Evolutionary conservation across 495 filamentous ascomycete species (phyloP).

Genomic region (Tetracladium marchalianum): DNA sequence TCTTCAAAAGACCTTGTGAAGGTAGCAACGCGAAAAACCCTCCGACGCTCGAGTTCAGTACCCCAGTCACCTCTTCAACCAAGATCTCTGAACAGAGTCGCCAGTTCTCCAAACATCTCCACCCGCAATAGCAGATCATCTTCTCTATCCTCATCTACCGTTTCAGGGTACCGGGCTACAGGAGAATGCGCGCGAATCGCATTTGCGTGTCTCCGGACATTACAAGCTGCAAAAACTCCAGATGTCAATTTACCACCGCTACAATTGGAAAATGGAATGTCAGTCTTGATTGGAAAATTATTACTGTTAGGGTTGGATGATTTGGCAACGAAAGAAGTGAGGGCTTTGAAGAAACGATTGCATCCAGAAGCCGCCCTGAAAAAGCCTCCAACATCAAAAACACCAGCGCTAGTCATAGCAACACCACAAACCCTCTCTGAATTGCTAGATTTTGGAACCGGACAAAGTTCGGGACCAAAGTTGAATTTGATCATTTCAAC

Average conservation of each 20-base stretch:
- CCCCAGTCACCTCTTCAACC: conserved; percentile 42
- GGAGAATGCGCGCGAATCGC: conserved; percentile 72
- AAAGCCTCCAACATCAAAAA: conserved; percentile 18
- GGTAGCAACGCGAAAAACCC: conserved; percentile 23
- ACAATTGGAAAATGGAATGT: conserved; percentile 78
- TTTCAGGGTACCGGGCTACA: conserved; percentile 28
- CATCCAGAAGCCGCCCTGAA: conserved; percentile 26
- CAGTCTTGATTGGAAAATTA: conserved; percentile 62
- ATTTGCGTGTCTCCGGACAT: conserved; percentile 55
- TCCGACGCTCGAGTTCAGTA: conserved; percentile 35
- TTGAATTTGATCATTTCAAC: conserved; percentile 39
- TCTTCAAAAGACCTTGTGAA: conserved; percentile 24
- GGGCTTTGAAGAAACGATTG: conserved; percentile 54
- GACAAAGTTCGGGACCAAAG: conserved; percentile 26
- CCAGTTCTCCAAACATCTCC: conserved; percentile 31
- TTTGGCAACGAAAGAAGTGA: conserved; percentile 67
- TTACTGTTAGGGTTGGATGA: conserved; percentile 64
- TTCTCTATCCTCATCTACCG: conserved; percentile 23
- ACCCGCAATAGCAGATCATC: conserved; percentile 23
- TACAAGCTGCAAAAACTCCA: conserved; percentile 36
- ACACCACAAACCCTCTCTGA: conserved; percentile 43
- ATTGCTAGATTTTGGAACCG: conserved; percentile 48
- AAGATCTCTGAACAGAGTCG: conserved; percentile 40
- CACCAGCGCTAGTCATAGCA: conserved; percentile 22
- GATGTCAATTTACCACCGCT: conserved; percentile 43